These are phyloP conservation scores for Shiraia bambusicola DNA, from an alignment of 2,329 filamentous ascomycete species.

Conservation along the genomic window DNA sequence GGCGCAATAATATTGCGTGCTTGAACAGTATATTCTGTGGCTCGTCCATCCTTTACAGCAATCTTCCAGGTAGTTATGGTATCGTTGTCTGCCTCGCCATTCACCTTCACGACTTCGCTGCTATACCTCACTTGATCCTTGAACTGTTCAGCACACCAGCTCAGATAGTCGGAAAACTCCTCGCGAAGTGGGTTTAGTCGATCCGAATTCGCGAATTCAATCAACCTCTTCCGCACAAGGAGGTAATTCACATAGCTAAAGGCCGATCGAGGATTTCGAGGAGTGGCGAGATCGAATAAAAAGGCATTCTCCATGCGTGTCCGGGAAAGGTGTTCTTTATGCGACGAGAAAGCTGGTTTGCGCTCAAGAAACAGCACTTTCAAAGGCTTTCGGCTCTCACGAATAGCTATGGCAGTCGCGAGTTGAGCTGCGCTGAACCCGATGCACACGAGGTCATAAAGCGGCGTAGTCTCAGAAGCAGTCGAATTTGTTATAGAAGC, in stretches of 20 bases:
- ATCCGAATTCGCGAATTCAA: constrained; percentile 42
- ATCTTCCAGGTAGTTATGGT: constrained; percentile 32
- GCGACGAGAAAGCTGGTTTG: constrained; percentile 39
- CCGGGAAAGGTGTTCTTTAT: constrained; percentile 30
- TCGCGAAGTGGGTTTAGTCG: constrained; percentile 40
- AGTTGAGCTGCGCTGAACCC: constrained; percentile 41
- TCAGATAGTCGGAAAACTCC: constrained; percentile 45
- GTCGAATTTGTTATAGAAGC: constrained; percentile 16
- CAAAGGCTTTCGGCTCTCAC: constrained; percentile 27
- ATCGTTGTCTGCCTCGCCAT: constrained; percentile 24
- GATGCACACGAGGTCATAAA: constrained; percentile 39
- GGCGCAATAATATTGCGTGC: constrained; percentile 33
- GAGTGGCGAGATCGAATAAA: constrained; percentile 39
- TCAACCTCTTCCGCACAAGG: constrained; percentile 30
- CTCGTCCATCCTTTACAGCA: constrained; percentile 25
- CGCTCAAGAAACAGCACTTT: constrained; percentile 38
- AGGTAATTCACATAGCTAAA: constrained; percentile 42
- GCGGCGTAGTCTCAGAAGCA: constrained; percentile 13
- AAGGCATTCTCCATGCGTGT: constrained; percentile 41
- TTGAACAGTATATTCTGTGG: constrained; percentile 26
- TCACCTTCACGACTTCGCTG: constrained; percentile 34
- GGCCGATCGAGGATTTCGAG: constrained; percentile 38
- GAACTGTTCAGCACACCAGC: constrained; percentile 40
- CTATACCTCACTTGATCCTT: constrained; percentile 34
- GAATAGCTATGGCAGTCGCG: constrained; percentile 40